Conservation (phyloP, 2,329 filamentous ascomycete genomes). For the Trichothecium sympodiale region DNA sequence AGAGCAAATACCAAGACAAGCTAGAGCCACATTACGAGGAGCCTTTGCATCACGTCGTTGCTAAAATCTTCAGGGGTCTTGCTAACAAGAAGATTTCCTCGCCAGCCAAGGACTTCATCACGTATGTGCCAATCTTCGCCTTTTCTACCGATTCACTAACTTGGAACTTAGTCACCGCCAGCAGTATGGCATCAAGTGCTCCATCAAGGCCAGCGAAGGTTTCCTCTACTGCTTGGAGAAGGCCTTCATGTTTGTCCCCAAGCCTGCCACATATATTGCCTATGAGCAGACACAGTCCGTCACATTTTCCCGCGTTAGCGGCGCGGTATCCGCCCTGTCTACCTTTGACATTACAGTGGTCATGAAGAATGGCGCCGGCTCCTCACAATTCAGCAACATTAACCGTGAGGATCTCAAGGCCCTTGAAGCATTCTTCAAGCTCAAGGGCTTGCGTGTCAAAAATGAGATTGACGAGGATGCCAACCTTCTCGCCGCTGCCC, state of each 20-base stretch:
- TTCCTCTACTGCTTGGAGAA: constrained; percentile 96
- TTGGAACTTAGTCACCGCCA: constrained; percentile 57
- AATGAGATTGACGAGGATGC: constrained; percentile 98
- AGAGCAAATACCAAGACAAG: constrained; percentile 80
- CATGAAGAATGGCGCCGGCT: constrained; percentile 75
- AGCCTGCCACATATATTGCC: constrained; percentile 92
- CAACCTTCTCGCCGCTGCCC: constrained; percentile 65
- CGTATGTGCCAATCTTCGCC: constrained; percentile 29
- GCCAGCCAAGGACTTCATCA: constrained; percentile 88
- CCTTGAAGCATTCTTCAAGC: constrained; percentile 94
- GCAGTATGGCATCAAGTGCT: constrained; percentile 94
- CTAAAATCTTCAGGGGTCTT: constrained; percentile 88
- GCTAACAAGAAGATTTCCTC: constrained; percentile 92
- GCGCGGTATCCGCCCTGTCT: constrained; percentile 82
- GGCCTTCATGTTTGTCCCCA: constrained; percentile 97
- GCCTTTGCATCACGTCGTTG: constrained; percentile 84
- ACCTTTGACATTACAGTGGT: constrained; percentile 96
- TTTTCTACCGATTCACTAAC: constrained; percentile 16
- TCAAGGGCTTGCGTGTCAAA: constrained; percentile 90
- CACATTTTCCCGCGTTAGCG: constrained; percentile 91
- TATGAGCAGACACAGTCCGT: constrained; percentile 88
- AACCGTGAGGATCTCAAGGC: constrained; percentile 95
- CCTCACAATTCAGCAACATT: constrained; percentile 98
- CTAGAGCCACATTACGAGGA: constrained; percentile 84
- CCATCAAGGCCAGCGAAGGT: constrained; percentile 99